Evolutionary conservation across 192 early-diverging fungal species (phyloP).

Genomic region (Coemansia aciculifera): DNA sequence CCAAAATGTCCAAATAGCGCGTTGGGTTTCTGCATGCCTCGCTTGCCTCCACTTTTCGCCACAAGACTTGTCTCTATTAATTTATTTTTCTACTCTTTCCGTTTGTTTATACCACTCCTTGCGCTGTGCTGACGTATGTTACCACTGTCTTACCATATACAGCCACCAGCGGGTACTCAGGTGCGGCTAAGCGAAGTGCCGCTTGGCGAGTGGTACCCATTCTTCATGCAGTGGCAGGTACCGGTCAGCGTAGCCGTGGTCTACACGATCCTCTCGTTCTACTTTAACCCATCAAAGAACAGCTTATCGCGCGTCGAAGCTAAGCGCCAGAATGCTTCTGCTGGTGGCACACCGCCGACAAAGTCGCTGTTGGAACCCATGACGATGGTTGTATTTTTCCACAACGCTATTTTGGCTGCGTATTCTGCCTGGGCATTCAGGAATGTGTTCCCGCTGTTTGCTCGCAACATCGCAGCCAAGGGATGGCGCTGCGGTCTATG

Average conservation of each 20-base stretch:
- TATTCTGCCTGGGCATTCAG: constrained; percentile 75
- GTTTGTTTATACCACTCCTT: neutral
- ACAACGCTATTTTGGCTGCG: constrained; percentile 69
- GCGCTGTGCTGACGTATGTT: neutral
- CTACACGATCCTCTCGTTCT: constrained; percentile 55
- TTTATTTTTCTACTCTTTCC: neutral
- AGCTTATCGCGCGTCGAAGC: constrained; percentile 17
- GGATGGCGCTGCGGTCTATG: constrained; percentile 63
- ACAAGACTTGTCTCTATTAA: neutral
- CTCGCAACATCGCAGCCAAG: constrained; percentile 56
- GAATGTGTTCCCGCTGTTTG: constrained; percentile 59
- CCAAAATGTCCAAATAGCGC: neutral
- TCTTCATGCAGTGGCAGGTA: constrained; percentile 72
- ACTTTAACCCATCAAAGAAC: constrained; percentile 22
- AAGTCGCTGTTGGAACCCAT: constrained; percentile 51
- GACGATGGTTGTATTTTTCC: constrained; percentile 73
- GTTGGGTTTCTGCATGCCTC: neutral
- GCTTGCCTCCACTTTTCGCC: neutral
- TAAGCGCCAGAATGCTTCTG: constrained; percentile 13
- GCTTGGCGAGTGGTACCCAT: constrained; percentile 67
- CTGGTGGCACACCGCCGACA: neutral
- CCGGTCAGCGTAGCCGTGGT: constrained; percentile 58
- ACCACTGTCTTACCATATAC: constrained; percentile 10
- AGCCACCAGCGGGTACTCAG: constrained; percentile 29
- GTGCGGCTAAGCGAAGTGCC: constrained; percentile 58